A percentile compares a stretch with the other conserved stretches of the same genome.
Evolutionary conservation across 2,329 filamentous ascomycete genomes (phyloP).

Genomic region (Alternaria metachromatica): DNA sequence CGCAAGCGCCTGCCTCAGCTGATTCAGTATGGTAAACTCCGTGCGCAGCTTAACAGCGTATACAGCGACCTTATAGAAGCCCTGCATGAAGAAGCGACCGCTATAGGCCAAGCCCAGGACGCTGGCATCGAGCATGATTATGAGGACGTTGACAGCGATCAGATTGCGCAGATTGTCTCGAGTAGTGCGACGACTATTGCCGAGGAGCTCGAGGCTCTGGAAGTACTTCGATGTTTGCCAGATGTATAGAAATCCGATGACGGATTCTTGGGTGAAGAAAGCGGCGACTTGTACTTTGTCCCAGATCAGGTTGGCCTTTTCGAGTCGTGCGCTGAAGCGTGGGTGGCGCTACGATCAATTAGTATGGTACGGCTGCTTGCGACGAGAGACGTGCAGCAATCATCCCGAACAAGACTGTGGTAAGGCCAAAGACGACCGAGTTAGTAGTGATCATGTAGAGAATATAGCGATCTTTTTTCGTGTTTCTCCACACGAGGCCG

Average conservation of each 20-base stretch:
- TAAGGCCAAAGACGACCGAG: constrained; percentile 59
- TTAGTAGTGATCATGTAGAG: constrained; percentile 63
- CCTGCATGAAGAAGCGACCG: constrained; percentile 48
- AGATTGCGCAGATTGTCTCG: constrained; percentile 40
- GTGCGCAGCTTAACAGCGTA: constrained; percentile 58
- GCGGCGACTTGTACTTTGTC: constrained; percentile 51
- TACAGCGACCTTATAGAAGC: constrained; percentile 48
- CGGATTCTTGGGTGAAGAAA: constrained; percentile 50
- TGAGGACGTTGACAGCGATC: constrained; percentile 48
- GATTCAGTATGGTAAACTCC: constrained; percentile 60
- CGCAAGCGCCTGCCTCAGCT: constrained; percentile 21
- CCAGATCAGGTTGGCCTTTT: constrained; percentile 29
- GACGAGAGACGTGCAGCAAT: constrained; percentile 49
- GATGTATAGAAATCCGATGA: constrained; percentile 55
- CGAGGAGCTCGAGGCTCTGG: constrained; percentile 22
- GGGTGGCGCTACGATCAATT: constrained; percentile 21
- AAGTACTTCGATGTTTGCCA: constrained; percentile 58
- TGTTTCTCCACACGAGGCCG: constrained; percentile 59
- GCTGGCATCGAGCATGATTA: constrained; percentile 50
- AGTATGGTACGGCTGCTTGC: neutral
- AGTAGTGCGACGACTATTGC: constrained; percentile 11
- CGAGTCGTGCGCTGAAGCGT: constrained; percentile 14
- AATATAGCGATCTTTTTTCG: constrained; percentile 46
- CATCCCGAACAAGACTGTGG: constrained; percentile 60
- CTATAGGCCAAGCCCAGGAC: constrained; percentile 50